Evolutionary conservation across 495 filamentous ascomycete species (phyloP), one percentile per base, ranked within the genome.

Genomic region (Aspergillus sclerotioniger): DNA sequence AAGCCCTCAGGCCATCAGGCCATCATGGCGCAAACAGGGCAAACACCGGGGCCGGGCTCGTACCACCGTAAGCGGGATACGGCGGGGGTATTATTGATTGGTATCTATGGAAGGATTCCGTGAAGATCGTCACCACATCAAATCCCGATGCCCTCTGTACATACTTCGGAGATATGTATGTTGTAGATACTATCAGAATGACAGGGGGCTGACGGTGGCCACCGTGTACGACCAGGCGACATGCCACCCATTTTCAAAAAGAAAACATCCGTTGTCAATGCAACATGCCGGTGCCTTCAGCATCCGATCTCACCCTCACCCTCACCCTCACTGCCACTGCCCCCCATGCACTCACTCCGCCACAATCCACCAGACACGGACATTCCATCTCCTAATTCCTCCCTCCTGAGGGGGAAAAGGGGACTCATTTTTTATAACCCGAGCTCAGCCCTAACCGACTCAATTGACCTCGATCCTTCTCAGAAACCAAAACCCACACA

Each of bases 281-380:
- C 8, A 37, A 37, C 33, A 37, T 37, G 13, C 33, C 33, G 13
- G 33, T 8, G 3, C 33, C 33, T 10, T 8, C 33, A 37, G 33
- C 33, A 37, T 37, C 9, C 33, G 13, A 9, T 35, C 33, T 13
- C 33, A 9, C 13, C 33, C 31, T 6, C 31, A 10, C 31, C 31
- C 6, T 33, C 31, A 33, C 31, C 15, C 37, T 41, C 21, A 13
- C 19, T 10, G 13, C 9, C 47, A 50, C 47, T 31, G 47, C 47
- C 47, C 21, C 47, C 47, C 13, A 50, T 50, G 47, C 47, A 50
- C 48, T 67, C 39, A 54, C 52, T 54, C 37, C 52, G 52, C 52
- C 52, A 54, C 52, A 41, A 54, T 45, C 21, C 16, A 1, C 10
- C 12, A 28, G 12, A 50, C 47, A 50, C 21, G 29, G 6, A 6